These are phyloP conservation scores for Theobroma cacao DNA, from an alignment of 345 rosid genomes.

Conservation along the genomic window DNA sequence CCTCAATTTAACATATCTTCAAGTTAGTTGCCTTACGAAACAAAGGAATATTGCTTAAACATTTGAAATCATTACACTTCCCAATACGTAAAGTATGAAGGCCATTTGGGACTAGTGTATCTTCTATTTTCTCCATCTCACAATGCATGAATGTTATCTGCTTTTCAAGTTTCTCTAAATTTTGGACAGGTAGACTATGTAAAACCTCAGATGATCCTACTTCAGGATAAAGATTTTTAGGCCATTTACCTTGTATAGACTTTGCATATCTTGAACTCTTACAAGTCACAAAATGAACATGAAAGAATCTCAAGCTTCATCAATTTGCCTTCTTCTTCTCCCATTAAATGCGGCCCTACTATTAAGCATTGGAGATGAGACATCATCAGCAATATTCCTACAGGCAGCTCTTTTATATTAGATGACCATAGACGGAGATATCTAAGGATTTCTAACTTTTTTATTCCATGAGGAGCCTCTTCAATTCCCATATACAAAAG, in stretches of 20 bases:
- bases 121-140: background rate
- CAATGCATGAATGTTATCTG: background rate
- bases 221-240: background rate
- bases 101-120: background rate
- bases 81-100: background rate
- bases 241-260: background rate
- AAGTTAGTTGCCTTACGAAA: background rate
- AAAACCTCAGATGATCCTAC: background rate
- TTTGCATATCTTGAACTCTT: background rate
- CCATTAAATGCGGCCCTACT: fast-evolving
- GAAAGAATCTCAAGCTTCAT: background rate
- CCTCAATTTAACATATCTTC: background rate
- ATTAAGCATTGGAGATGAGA: background rate
- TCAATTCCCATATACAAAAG: background rate
- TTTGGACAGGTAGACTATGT: no score
- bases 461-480: background rate
- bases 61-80: background rate
- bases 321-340: background rate
- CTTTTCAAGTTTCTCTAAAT: background rate
- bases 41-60: background rate
- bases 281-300: background rate
- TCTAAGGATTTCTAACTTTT: background rate
- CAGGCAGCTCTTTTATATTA: background rate
- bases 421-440: background rate
- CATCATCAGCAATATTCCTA: background rate